Base-by-base conservation (phyloP, 2,329 filamentous ascomycete genomes). In the Nemania sp. region DNA sequence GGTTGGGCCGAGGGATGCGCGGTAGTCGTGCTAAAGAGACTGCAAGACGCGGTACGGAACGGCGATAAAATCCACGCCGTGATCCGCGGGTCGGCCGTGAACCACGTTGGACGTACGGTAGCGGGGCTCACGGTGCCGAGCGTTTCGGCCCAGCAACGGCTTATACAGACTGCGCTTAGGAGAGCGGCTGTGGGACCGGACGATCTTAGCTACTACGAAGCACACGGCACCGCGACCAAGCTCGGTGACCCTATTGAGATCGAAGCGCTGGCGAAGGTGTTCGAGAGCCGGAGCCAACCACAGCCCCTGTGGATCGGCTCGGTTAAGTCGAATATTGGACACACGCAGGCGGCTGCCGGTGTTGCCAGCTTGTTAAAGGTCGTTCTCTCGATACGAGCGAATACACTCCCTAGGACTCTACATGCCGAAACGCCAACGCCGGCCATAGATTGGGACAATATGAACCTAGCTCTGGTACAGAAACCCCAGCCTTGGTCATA, bases 241-340 rank as follows among this genome's bases (percentile, higher is more conserved):
- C 43, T 64, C 8, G 61, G 61, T 9, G 61, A 64, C 34, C 60
- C 61, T 23, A 62, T 62, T 45, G 61, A 64, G 41, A 58, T 49
- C 31, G 51, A 45, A 5, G 56, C 61, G n/a, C 50, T 62, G 15
- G 58, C 56, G 1, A 54, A 59, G 26, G 60, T 64, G 6, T 62
- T 64, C 49, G 34, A 59, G 7, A n/a, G n/a, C 30, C 54, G 28
- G 52, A 40, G 17, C 49, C 58, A 50, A 24, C 40, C 28, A 17
- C 44, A 57, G 5, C 61, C 63, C 24, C 56, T 68, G 9, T 50
- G 54, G 36, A 49, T 72, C 37, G 71, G 71, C 14, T 70, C 70
- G 1, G 59, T 68, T 60, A 71, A 76, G 66, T 63, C 71, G 1
- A 70, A 75, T 19, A 64, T 76, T 30, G 74, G 74, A 1, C 74